Conservation (phyloP, 495 filamentous ascomycete species). For the Evernia prunastri region DNA sequence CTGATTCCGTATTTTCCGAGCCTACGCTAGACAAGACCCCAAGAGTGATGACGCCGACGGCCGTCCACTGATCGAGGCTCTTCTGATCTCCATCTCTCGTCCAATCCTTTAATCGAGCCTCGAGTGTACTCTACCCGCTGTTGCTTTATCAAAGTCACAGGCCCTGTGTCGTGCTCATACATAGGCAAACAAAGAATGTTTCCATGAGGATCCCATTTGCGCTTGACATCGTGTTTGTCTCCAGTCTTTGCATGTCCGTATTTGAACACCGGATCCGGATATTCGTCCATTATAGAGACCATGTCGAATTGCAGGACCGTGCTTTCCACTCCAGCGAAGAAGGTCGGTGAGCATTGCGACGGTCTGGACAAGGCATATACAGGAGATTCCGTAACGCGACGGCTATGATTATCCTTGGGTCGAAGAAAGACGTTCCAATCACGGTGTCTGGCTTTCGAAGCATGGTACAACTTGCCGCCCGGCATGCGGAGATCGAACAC, state of each 20-base stretch:
- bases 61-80: not conserved
- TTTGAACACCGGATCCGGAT: constrained; percentile 22
- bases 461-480: constrained; percentile 36
- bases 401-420: constrained; percentile 20
- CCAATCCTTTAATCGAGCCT: constrained; percentile 21
- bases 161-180: constrained; percentile 19
- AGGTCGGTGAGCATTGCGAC: constrained; percentile 46
- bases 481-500: constrained; percentile 59
- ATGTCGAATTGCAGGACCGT: constrained; percentile 49
- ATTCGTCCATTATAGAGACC: constrained; percentile 33
- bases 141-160: constrained; percentile 20
- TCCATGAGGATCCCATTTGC: constrained; percentile 20
- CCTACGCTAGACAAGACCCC: not conserved
- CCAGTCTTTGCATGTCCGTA: constrained; percentile 2
- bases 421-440: constrained; percentile 25
- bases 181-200: constrained; percentile 18
- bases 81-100: constrained; percentile 17
- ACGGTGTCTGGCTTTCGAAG: not conserved
- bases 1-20: not conserved
- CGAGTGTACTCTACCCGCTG: constrained; percentile 11
- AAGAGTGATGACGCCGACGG: not conserved
- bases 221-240: constrained; percentile 8
- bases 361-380: constrained; percentile 56
- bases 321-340: constrained; percentile 53
- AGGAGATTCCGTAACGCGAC: constrained; percentile 37